Percentiles rank a stretch among this genome's conserved stretches.
Evolutionary conservation across 768 basidiomycete species (phyloP).

Genomic region (Lentinus tigrinus): DNA sequence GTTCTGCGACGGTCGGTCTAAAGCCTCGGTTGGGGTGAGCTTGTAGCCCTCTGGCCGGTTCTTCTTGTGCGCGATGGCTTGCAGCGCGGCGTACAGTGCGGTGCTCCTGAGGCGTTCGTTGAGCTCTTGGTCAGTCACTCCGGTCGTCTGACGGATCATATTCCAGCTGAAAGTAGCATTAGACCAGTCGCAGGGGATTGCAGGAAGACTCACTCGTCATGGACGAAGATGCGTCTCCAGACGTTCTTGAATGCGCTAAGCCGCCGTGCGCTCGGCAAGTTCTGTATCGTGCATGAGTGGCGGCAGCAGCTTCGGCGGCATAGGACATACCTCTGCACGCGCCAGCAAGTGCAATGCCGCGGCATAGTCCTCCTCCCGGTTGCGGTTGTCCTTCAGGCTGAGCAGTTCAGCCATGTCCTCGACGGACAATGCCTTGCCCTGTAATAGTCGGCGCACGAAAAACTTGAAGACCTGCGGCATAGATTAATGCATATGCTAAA

Average conservation of each 20-base stretch:
- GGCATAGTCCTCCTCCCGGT: slow-evolving; percentile 60
- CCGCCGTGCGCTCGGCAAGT: slow-evolving; percentile 68
- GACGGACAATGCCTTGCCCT: slow-evolving; percentile 68
- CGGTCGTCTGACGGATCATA: slow-evolving; percentile 67
- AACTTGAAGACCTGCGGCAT: slow-evolving; percentile 62
- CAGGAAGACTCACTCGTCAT: slow-evolving; percentile 68
- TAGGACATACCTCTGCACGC: slow-evolving; percentile 46
- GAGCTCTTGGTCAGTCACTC: slow-evolving; percentile 75
- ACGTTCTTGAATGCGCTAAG: slow-evolving; percentile 69
- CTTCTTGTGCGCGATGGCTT: slow-evolving; percentile 41
- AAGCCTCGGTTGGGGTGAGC: slow-evolving; percentile 56
- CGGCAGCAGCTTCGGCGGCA: not conserved
- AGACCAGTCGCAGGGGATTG: not conserved
- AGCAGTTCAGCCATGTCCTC: slow-evolving; percentile 85
- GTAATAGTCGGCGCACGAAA: slow-evolving; percentile 64
- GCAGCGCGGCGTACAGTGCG: slow-evolving; percentile 69
- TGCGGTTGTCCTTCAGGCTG: slow-evolving; percentile 77
- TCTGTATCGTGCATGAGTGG: slow-evolving; percentile 35
- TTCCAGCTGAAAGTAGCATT: slow-evolving; percentile 60
- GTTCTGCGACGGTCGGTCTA: slow-evolving; percentile 52
- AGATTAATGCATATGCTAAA: not conserved
- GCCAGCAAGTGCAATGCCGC: slow-evolving; percentile 67
- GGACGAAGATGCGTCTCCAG: slow-evolving; percentile 86
- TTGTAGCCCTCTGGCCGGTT: slow-evolving; percentile 48
- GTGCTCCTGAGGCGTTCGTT: slow-evolving; percentile 70